Base-by-base conservation (phyloP, 148 eudicot genomes). In the Fagopyrum tataricum region DNA sequence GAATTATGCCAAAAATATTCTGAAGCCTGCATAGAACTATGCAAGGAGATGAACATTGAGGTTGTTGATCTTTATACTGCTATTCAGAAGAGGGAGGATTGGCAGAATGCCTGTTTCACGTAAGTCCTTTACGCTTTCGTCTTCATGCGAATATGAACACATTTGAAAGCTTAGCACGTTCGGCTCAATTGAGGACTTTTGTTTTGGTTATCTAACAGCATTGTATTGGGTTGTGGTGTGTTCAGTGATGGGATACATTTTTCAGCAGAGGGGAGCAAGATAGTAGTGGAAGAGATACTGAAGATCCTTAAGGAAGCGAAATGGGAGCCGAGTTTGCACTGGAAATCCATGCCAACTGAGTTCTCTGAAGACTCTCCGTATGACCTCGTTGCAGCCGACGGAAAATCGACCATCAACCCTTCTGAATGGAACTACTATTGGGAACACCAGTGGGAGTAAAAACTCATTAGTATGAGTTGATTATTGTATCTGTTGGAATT, bases 221-320 rank as follows among this genome's bases (percentile, higher is more conserved):
- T 9, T 23, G 10, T 64, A 15, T 21, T 8, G 69, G 20, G 20
- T 37, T 64, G 69, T 37, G 62, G 12, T 48, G n/a, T 68, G 7
- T 41, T 17, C 85, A 95, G 98, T 69, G 98, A 95, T 62, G 98
- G 98, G 74, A 78, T 95, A 76, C 98, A 95, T 82, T 79, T 95
- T 52, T 78, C 98, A 7, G 93, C 78, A 0, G 93, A 87, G 44
- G 98, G 98, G 41, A 91, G 97, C 81, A 83, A 85, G 67, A 78
- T 95, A 55, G 91, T 90, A 14, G 96, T 80, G 49, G 84, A 84
- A 79, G 97, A 91, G 87, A 86, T 95, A 80, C 86, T 95, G 49
- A 91, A 87, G 81, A 92, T 85, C 76, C 79, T 95, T 67, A 88
- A 88, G 56, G 86, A 90, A 81, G 97, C 96, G 2, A 83, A 91